These are phyloP conservation scores for Crotalaria pallida DNA, from an alignment of 306 rosid species.

Conservation along the genomic window DNA sequence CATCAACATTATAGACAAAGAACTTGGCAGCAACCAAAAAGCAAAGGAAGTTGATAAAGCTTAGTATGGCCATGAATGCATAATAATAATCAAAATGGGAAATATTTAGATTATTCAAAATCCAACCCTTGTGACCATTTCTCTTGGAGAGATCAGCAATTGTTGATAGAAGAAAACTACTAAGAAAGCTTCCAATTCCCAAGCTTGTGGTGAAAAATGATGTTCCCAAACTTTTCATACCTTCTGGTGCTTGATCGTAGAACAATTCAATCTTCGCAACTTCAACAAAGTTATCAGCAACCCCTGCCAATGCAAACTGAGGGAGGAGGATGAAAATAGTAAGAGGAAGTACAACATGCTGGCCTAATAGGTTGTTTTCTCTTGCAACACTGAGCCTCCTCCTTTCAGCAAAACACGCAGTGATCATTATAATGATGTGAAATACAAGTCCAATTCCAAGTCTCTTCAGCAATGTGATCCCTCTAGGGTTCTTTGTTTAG, in stretches of 20 bases:
- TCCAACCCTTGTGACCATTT: conserved; percentile 54
- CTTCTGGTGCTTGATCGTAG: conserved; percentile 80
- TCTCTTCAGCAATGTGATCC: conserved; percentile 79
- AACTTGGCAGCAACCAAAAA: conserved; percentile 51
- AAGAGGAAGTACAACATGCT: conserved; percentile 45
- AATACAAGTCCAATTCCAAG: conserved; percentile 61
- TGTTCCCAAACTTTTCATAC: conserved; percentile 77
- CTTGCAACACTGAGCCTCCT: conserved; percentile 48
- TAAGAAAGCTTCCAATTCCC: conserved; percentile 61
- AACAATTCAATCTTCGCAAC: conserved; percentile 72
- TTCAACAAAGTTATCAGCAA: conserved; percentile 65
- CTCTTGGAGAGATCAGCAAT: conserved; percentile 49
- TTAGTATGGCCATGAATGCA: conserved; percentile 50
- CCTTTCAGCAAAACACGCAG: conserved; percentile 48
- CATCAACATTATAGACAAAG: conserved; percentile 53
- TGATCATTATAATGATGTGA: conserved; percentile 39
- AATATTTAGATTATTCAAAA: conserved; percentile 59
- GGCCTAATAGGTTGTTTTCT: conserved; percentile 25
- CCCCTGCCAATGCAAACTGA: conserved; percentile 62
- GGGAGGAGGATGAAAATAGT: conserved; percentile 70
- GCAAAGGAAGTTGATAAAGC: conserved; percentile 57
- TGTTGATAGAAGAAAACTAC: conserved; percentile 51
- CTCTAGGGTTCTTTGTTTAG: conserved; percentile 73
- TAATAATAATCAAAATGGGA: conserved; percentile 66
- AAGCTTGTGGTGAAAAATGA: conserved; percentile 53